phyloP scores from a whole-genome alignment of 2,329 filamentous ascomycete genomes.

The Epichloe bromicola region DNA sequence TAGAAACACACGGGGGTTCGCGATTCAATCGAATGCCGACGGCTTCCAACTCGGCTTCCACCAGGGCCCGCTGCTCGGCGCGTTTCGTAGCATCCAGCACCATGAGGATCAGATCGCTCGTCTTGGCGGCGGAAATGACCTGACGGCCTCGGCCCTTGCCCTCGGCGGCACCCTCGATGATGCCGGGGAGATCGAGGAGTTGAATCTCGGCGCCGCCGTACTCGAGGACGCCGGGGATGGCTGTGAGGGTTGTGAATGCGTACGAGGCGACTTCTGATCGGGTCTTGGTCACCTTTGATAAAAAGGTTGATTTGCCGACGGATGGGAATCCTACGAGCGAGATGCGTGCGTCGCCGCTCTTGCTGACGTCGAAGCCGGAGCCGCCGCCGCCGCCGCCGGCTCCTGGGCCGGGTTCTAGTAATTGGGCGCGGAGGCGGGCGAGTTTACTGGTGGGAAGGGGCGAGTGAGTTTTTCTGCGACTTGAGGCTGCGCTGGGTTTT shows the following conservation, averaged over 20 bases:
- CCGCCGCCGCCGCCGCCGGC: conserved; percentile 65
- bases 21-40: conserved; percentile 90
- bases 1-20: conserved; percentile 65
- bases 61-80: conserved; percentile 76
- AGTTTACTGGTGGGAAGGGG: conserved; percentile 56
- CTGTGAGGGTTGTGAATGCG: conserved; percentile 92
- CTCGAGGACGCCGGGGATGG: conserved; percentile 92
- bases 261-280: conserved; percentile 93
- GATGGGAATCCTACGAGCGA: conserved; percentile 97
- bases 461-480: conserved; percentile 46
- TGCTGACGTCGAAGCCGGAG: conserved; percentile 84
- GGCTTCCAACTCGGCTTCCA: conserved; percentile 87
- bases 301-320: conserved; percentile 94
- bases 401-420: conserved; percentile 78
- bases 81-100: conserved; percentile 92
- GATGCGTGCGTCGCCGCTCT: conserved; percentile 92
- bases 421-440: conserved; percentile 81
- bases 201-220: conserved; percentile 98
- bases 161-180: conserved; percentile 92
- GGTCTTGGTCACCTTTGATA: conserved; percentile 98
- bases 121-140: conserved; percentile 96
- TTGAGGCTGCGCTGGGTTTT: too few relatives aligned
- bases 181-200: conserved; percentile 91
- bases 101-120: conserved; percentile 94
- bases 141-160: conserved; percentile 92